Base-by-base conservation (phyloP, 2,329 filamentous ascomycete species). In the Coniochaeta ligniaria region DNA sequence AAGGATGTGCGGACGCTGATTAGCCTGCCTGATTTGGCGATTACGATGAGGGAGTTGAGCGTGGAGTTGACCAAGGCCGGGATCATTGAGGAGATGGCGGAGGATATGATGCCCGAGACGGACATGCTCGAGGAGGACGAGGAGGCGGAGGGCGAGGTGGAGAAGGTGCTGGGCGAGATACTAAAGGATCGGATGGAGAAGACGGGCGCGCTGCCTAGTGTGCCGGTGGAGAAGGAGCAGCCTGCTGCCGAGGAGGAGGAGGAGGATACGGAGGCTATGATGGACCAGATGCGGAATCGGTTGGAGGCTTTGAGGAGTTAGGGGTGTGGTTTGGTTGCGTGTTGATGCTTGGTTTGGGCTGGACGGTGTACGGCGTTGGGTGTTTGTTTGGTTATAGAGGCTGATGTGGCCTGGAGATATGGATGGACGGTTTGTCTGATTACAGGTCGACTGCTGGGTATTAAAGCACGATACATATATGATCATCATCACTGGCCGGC, bases 81-180 rank as follows among this genome's bases (percentile, higher is more conserved):
- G 17, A 94, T 99, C 66, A 96, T 98, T 63, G 94, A 98, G 80
- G 95, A 99, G 78, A 97, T 98, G 90, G 87, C 96, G 5, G 90
- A 88, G 56, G 94, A 98, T 72, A 87, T 83, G 50, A 78, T 98
- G 65, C 91, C 92, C n/a, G 83, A 88, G 65, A 88, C 88, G 58
- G 78, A 91, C 66, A 80, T 85, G 59, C 86, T 90, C 62, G 91
- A 91, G 63, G 81, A 86, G 61, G 91, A 93, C 68, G 90, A 87
- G 6, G 88, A 91, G 73, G 87, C 83, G 1, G 87, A 90, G 71
- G 78, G 77, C 22, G 94, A 98, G 80, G 91, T 98, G 11, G 93
- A 98, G 70, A 96, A 94, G 81, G 88, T 98, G 14, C 79, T 99
- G 28, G 88, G 91, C 2, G 95, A 98, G 79, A 88, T 99, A 50